Base-by-base conservation (phyloP, 805 yeast species). In the Tetrapisispora fleetii region DNA sequence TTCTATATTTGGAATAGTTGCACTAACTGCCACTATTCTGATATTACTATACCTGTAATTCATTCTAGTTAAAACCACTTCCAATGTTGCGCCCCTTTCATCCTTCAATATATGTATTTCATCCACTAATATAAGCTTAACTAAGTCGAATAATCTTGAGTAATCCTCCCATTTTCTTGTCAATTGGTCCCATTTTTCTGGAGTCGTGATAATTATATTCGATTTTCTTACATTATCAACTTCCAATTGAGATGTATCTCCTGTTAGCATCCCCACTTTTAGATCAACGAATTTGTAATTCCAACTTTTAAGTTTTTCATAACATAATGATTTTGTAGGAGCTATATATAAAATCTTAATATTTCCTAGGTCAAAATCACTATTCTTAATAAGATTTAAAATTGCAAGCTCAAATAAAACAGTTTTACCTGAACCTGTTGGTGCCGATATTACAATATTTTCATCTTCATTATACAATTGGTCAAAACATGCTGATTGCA, bases 351-450 rank as follows among this genome's bases (percentile, higher is more conserved):
- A 54, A 4, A 68, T 64, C 30, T 64, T 58, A 11, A 55, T 49
- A 28, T 62, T 62, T 6, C 48, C 43, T 3, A 42, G 32, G 11
- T 50, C 46, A n/a, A 19, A 38, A 33, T 48, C 33, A 10, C 38
- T 21, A 14, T 48, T 48, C 19, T 60, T 63, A 21, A 70, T 55
- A 8, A 67, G 58, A 38, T 68, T 58, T 21, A 75, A 50, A 1
- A 78, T 74, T 0, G 81, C 79, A 38, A 78, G 56, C 56, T 78
- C 82, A 55, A 76, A 76, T 5, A 78, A 57, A 0, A 71, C 79
- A 0, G 82, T 77, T 52, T 78, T 78, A 0, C 83, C 82, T 0
- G 83, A 77, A 0, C 83, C 82, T 0, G 82, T 76, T 1, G 83
- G 83, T 4, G 82, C 66, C 38, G 78, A 69, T 10, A 78, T 63